These are phyloP conservation scores for Lactarius sanguifluus DNA, from an alignment of 768 basidiomycete genomes.

Conservation along the genomic window DNA sequence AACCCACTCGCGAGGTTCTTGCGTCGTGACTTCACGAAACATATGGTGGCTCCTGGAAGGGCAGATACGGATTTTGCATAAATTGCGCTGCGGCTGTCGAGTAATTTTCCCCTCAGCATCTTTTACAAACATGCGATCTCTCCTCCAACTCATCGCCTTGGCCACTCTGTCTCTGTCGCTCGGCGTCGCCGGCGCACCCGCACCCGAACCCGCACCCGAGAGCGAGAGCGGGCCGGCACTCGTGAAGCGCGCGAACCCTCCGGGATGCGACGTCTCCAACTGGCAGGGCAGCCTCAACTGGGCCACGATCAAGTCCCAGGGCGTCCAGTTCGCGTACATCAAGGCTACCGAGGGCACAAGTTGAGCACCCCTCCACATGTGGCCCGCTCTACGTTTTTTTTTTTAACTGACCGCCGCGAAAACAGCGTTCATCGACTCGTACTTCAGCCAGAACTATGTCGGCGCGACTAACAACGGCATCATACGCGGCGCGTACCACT, in stretches of 20 bases:
- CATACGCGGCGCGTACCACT: constrained; percentile 63
- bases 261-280: constrained; percentile 57
- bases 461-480: constrained; percentile 56
- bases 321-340: constrained; percentile 58
- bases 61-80: not conserved
- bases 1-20: not conserved
- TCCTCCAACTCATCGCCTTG: constrained; percentile 16
- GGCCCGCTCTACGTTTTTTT: too few relatives aligned
- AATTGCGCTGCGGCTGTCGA: not conserved
- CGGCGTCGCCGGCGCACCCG: not conserved
- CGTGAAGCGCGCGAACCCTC: constrained; percentile 41
- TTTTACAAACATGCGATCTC: not conserved
- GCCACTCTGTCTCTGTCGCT: constrained; percentile 24
- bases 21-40: not conserved
- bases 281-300: constrained; percentile 53
- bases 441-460: constrained; percentile 51
- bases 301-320: constrained; percentile 50
- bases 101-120: not conserved
- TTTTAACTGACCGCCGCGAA: constrained; percentile 25
- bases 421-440: constrained; percentile 41
- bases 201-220: not conserved
- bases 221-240: constrained; percentile 2
- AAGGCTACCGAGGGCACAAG: constrained; percentile 67
- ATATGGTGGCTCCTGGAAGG: not conserved
- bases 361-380: constrained; percentile 28